A percentile compares a stretch with the other conserved stretches of the same genome.
phyloP scores from a whole-genome alignment of 2,329 filamentous ascomycete genomes.

The Capronia americana region DNA sequence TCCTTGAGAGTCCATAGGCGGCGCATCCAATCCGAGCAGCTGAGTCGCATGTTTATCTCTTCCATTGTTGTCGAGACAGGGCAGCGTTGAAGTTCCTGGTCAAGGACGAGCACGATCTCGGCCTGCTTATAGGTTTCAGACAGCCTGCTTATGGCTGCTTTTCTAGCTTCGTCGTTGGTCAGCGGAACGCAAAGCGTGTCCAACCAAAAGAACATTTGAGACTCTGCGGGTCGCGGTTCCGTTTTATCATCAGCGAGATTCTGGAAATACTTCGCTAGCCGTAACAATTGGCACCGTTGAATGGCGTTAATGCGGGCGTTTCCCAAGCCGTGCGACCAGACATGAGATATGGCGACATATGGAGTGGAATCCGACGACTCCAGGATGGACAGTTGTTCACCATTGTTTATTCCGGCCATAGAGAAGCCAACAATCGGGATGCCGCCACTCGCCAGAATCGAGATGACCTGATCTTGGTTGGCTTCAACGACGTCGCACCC shows the following conservation, averaged over 20 bases:
- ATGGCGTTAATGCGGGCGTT: not conserved
- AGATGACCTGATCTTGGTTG: not conserved
- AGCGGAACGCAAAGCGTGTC: conserved; percentile 10
- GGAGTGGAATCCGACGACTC: not conserved
- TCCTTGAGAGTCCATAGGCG: conserved; percentile 8
- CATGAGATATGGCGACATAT: conserved; percentile 8
- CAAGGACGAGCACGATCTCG: not conserved
- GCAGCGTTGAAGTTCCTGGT: not conserved
- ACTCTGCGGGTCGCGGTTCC: not conserved
- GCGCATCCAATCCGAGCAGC: not conserved
- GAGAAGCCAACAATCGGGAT: not conserved
- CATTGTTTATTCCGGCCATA: not conserved
- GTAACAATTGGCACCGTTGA: not conserved
- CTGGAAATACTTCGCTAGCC: not conserved
- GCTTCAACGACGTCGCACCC: not conserved
- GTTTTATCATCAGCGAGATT: not conserved
- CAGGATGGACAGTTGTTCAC: not conserved
- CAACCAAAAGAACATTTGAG: conserved; percentile 3
- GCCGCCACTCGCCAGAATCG: not conserved
- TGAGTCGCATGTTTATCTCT: not conserved
- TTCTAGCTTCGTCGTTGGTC: not conserved
- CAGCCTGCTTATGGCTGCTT: not conserved
- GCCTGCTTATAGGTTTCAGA: not conserved
- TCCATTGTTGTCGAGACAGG: not conserved
- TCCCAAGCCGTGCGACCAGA: conserved; percentile 7